Evolutionary conservation across 345 rosid genomes (phyloP), one percentile per base, ranked within the genome.

Genomic region (Moricandia arvensis): DNA sequence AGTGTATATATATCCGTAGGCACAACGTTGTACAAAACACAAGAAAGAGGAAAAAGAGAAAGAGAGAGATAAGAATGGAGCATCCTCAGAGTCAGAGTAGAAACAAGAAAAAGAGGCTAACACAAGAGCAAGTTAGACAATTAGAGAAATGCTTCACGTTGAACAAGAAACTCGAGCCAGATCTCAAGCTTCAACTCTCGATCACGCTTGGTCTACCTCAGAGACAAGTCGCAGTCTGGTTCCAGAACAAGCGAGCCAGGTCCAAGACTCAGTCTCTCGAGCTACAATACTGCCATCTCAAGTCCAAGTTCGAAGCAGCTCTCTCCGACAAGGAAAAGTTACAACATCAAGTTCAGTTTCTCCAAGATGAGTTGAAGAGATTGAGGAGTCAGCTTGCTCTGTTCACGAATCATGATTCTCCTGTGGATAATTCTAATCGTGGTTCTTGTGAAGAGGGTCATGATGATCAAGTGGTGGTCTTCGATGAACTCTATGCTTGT

Each of bases 161-260:
- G 82, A 80, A 81, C 88, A 89, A 85, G 81, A 94, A 89, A 81
- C 92, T 94, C 0, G 90, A 84, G 64, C 89, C 91, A 1, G 91
- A 85, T 73, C 87, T 83, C 51, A 94, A 91, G 82, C 86, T 79
- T 63, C 88, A 87, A 59, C 88, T 94, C 2, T 88, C 97, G 0
- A 84, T 61, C 61, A 88, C 85, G 75, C 86, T 94, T 0, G 84
- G 88, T 1, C 84, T 94, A 49, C 93, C 96, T 7, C 85, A 93
- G 3, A 79, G 95, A 69, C 98, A 89, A 80, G 89, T 94, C 0
- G 91, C 98, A 8, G 83, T 94, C 58, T 94, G 98, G 98, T 94
- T 90, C 78, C 98, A 94, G 71, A 91, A 91, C 93, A 87, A 86
- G 86, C 85, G 97, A 29, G 98, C 97, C 2, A 78, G 97, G 81